Base-by-base conservation (phyloP, 768 basidiomycete genomes). In the Coprinopsis strossmayeri region DNA sequence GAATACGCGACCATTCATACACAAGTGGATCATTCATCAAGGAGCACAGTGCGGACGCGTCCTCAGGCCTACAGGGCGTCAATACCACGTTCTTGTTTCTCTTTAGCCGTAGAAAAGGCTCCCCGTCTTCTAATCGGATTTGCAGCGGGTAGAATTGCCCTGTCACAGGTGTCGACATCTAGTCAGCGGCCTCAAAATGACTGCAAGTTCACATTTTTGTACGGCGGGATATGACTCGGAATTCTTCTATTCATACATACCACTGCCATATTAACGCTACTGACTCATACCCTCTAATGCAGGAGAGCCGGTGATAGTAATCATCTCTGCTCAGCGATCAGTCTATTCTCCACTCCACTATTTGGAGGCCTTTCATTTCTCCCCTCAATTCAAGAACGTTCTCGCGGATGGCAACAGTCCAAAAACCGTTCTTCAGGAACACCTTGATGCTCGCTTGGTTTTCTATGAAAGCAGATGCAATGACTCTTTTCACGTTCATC, bases 401-500 rank as follows among this genome's bases (percentile, higher is more conserved):
- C 45, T 73, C 61, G 21, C 76, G 37, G 15, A 68, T 67, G 46
- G 68, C 56, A 49, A 57, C 58, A 54, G 67, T 59, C 27, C 59
- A 61, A 50, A 85, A 86, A 3, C 80, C 80, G 50, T 76, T 79
- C 71, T 84, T 86, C 58, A 78, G 69, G 54, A 88, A 84, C 15
- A 87, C 83, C 41, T 77, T 69, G 4, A 71, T 64, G 53, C 87
- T 87, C 0, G 70, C 84, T 3, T 61, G 58, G 61, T 89, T 89
- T 5, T 69, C 82, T 3, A 58, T 57, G 42, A 75, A 77, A 4
- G 73, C 69, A 10, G 65, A 63, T 1, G 64, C 74, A 15, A 67
- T 61, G 50, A 86, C 68, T 41, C 59, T 59, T 7, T 70, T 70
- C 5, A 73, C 69, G 0, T 73, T 70, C 85, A 88, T 84, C 42